Conservation (phyloP, 140 eudicot species). For the Flaveria floridana region DNA sequence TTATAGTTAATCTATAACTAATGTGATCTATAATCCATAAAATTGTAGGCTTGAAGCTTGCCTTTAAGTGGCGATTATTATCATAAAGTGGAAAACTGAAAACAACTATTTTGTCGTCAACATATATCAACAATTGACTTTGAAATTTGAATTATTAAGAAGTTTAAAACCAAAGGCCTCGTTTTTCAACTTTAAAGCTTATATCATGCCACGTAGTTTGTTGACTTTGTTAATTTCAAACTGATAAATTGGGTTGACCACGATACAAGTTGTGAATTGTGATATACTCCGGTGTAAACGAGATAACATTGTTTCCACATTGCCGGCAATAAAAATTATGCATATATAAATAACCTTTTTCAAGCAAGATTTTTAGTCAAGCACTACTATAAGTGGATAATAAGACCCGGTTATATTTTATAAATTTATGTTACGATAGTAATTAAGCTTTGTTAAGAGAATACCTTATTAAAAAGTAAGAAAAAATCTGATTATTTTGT, state of each 20-base stretch:
- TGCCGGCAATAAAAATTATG: neutral
- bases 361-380: too few species aligned
- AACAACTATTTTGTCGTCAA: neutral
- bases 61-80: constrained; percentile 19
- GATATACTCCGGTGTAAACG: constrained; percentile 4
- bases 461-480: too few species aligned
- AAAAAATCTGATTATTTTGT: too few species aligned
- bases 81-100: constrained; percentile 7
- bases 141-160: constrained; percentile 8
- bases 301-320: constrained; percentile 4
- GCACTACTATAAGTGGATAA: too few species aligned
- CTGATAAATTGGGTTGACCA: neutral
- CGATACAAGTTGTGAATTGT: neutral
- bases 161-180: constrained; percentile 4
- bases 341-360: neutral
- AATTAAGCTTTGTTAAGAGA: too few species aligned
- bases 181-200: neutral
- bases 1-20: neutral
- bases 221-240: neutral
- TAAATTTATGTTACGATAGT: too few species aligned
- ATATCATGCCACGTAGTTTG: neutral
- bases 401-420: too few species aligned
- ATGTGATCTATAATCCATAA: neutral
- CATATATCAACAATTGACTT: constrained; percentile 3
- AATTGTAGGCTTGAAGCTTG: constrained; percentile 11